phyloP scores from a whole-genome alignment of 192 early-diverging fungal genomes.

The Cetraspora pellucida region DNA sequence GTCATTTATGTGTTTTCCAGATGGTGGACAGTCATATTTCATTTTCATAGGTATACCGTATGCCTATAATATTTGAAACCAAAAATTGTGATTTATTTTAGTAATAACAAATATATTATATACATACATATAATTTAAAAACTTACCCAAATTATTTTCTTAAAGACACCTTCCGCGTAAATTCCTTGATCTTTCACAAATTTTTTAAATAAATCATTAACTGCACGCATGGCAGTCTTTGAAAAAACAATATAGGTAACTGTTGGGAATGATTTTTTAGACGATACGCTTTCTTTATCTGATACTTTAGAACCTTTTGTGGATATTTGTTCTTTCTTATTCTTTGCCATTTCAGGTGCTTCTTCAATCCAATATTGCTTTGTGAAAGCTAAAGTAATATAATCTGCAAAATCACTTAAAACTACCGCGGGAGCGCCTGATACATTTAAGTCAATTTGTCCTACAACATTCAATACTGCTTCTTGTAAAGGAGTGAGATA shows the following conservation, averaged over 20 bases:
- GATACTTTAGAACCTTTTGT: conserved; percentile 10
- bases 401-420: conserved; percentile 47
- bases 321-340: not conserved
- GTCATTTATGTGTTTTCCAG: conserved; percentile 66
- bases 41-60: conserved; percentile 73
- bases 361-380: not conserved
- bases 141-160: conserved; percentile 49
- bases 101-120: not conserved
- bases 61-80: conserved; percentile 36
- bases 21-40: conserved; percentile 76
- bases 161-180: conserved; percentile 57
- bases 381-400: conserved; percentile 48
- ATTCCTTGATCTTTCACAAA: conserved; percentile 52
- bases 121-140: not conserved
- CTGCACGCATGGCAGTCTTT: conserved; percentile 59
- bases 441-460: conserved; percentile 36
- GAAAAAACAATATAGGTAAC: conserved; percentile 79
- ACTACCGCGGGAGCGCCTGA: conserved; percentile 41
- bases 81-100: not conserved
- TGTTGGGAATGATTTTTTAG: conserved; percentile 37
- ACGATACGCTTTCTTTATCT: not conserved
- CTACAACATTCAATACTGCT: conserved; percentile 60
- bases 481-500: conserved; percentile 65
- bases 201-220: conserved; percentile 58
- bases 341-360: not conserved